phyloP scores from a whole-genome alignment of 257 asterid genomes.

The Salvia hispanica region DNA sequence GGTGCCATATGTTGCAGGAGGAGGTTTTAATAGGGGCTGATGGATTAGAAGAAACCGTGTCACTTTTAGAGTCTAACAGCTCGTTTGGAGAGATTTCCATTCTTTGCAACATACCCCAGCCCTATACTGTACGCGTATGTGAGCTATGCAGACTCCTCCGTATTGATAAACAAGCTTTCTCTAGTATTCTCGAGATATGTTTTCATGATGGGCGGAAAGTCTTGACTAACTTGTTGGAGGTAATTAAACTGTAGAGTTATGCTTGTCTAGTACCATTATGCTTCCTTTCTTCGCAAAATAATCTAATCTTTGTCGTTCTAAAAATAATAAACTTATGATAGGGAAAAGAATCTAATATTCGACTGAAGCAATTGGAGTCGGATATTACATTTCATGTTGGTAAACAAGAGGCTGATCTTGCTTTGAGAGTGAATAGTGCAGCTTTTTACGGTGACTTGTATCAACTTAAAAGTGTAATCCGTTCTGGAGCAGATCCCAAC shows the following conservation, averaged over 20 bases:
- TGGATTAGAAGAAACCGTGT: constrained; percentile 66
- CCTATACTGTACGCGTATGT: constrained; percentile 86
- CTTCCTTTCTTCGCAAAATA: neutral
- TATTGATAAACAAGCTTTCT: constrained; percentile 81
- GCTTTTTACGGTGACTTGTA: constrained; percentile 78
- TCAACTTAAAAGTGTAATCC: constrained; percentile 69
- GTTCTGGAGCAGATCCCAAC: constrained; percentile 92
- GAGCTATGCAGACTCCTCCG: constrained; percentile 84
- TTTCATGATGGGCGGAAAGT: constrained; percentile 87
- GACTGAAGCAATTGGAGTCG: constrained; percentile 73
- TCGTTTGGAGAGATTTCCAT: constrained; percentile 78
- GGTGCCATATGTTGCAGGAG: constrained; percentile 54
- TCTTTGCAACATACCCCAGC: constrained; percentile 94
- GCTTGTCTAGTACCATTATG: neutral
- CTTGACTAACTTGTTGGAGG: constrained; percentile 83
- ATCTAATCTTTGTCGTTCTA: no score
- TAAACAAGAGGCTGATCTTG: constrained; percentile 90
- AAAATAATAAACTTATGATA: constrained; percentile 21
- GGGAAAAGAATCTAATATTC: constrained; percentile 73
- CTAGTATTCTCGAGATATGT: constrained; percentile 78
- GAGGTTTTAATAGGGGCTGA: constrained; percentile 66
- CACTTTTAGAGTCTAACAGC: constrained; percentile 61
- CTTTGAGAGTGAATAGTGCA: constrained; percentile 81
- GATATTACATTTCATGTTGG: constrained; percentile 72
- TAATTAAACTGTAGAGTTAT: constrained; percentile 28